Conservation (phyloP, 768 basidiomycete genomes). For the Mycena polygramma region DNA sequence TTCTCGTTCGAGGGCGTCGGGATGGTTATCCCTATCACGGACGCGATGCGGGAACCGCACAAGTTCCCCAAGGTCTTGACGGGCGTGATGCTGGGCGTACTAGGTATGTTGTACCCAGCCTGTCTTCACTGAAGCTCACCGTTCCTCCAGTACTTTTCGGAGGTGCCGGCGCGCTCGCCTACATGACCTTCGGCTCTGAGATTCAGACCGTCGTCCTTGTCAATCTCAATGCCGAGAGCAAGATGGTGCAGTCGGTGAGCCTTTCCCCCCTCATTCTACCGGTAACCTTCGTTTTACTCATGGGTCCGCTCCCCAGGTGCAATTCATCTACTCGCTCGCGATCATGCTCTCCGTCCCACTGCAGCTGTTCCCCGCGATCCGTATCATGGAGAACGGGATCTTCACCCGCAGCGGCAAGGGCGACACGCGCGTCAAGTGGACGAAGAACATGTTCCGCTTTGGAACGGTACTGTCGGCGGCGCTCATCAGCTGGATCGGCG, state of each 20-base stretch:
- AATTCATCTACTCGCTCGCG: conserved; percentile 91
- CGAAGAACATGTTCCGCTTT: conserved; percentile 93
- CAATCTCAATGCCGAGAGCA: conserved; percentile 87
- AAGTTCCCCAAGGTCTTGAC: conserved; percentile 92
- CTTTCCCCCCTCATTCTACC: conserved; percentile 39
- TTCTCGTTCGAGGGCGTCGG: conserved; percentile 99
- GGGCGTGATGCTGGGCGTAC: conserved; percentile 91
- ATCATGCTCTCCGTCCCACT: conserved; percentile 93
- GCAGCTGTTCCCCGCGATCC: conserved; percentile 97
- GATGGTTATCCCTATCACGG: conserved; percentile 95
- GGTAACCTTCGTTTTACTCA: not conserved
- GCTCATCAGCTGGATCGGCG: conserved; percentile 85
- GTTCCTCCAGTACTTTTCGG: conserved; percentile 78
- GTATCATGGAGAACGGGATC: conserved; percentile 96
- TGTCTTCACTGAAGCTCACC: conserved; percentile 11
- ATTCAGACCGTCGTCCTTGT: conserved; percentile 95
- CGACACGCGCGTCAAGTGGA: conserved; percentile 90
- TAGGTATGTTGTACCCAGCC: conserved; percentile 57
- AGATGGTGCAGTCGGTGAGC: conserved; percentile 88
- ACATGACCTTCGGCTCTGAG: conserved; percentile 87
- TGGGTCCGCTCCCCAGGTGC: conserved; percentile 61
- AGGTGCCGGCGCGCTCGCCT: conserved; percentile 88
- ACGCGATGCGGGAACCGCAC: conserved; percentile 95
- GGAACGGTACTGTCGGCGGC: conserved; percentile 83
- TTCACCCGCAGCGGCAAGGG: conserved; percentile 91